Evolutionary conservation across 2,329 filamentous ascomycete genomes (phyloP).

Genomic region (Xylaria hypoxylon): DNA sequence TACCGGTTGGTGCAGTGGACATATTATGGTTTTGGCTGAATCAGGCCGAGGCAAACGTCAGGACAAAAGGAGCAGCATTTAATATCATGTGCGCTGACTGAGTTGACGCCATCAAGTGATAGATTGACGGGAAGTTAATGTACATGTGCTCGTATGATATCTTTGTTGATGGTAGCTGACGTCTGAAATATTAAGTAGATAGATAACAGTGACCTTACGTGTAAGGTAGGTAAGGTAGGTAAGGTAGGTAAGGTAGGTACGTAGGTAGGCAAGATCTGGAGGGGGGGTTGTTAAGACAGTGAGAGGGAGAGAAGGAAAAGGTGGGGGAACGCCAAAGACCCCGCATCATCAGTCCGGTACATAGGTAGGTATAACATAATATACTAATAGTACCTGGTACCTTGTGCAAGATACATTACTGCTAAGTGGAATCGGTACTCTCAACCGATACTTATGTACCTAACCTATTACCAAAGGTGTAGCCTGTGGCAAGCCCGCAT

Average conservation of each 20-base stretch:
- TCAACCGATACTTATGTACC: too few relatives aligned
- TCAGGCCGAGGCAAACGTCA: background rate
- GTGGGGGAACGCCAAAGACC: slow-evolving; percentile 22
- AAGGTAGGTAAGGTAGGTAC: background rate
- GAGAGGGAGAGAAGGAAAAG: background rate
- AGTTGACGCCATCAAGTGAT: slow-evolving; percentile 13
- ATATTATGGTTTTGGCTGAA: slow-evolving; percentile 7
- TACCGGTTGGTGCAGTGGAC: background rate
- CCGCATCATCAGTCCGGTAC: slow-evolving; percentile 15
- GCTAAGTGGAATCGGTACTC: too few relatives aligned
- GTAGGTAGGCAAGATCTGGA: background rate
- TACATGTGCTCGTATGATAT: slow-evolving; percentile 26
- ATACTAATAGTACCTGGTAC: too few relatives aligned
- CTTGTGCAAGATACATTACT: too few relatives aligned
- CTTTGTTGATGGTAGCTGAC: too few relatives aligned
- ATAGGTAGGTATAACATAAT: too few relatives aligned
- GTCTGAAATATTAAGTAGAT: background rate
- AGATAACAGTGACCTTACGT: background rate
- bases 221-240: background rate
- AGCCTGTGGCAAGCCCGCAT: too few relatives aligned
- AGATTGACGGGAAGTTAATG: slow-evolving; percentile 6
- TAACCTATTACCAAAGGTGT: too few relatives aligned
- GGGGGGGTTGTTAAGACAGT: background rate
- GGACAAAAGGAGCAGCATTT: slow-evolving; percentile 2
- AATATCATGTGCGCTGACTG: slow-evolving; percentile 1